Evolutionary conservation across 1,284 basidiomycete species (phyloP), one percentile per base, ranked within the genome.

Genomic region (Tausonia pullulans): DNA sequence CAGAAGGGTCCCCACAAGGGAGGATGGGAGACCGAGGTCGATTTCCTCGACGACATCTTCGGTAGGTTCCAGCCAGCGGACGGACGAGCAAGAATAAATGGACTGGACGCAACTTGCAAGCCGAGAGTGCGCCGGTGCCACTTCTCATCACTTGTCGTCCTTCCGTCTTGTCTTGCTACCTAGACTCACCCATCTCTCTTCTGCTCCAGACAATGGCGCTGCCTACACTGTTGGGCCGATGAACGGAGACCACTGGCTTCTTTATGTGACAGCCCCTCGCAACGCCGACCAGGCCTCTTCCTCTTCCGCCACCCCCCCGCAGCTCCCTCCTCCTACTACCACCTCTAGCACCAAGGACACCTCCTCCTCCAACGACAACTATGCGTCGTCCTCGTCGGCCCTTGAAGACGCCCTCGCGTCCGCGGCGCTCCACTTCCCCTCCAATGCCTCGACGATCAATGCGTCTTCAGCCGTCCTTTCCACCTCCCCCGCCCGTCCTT

Each of bases 211-310:
- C 61, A 82, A 85, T 69, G 74, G 94, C 60, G 84, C 91, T 4
- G 96, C 94, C 3, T 98, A 98, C 79, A 96, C 91, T 11, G 87
- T 98, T 65, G 96, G 96, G 66, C 95, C 93, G 74, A 90, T 97
- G 78, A 98, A 98, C 76, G 91, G 95, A 61, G 93, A 98, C 77
- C 95, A 99, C 78, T 99, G 96, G 96, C 78, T 98, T 52, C 84
- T 98, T 54, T 98, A 98, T 79, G 82, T 97, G 69, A 92, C 90
- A 8, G 80, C 79, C 2, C 87, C 88, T 74, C 43, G 79, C 61
- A 72, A 76, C 71, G 72, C 63, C 43, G 70, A 27, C 27, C 27
- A 27, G 27, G 27, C 68, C 61, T 65, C 68, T 71, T 63, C 62
- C 54, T 16, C 40, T 13, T n/a, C 56, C 9, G 41, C 62, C 11